Evolutionary conservation across 331 rosid genomes (phyloP), one percentile per base, ranked within the genome.

Genomic region (Quercus phellos): DNA sequence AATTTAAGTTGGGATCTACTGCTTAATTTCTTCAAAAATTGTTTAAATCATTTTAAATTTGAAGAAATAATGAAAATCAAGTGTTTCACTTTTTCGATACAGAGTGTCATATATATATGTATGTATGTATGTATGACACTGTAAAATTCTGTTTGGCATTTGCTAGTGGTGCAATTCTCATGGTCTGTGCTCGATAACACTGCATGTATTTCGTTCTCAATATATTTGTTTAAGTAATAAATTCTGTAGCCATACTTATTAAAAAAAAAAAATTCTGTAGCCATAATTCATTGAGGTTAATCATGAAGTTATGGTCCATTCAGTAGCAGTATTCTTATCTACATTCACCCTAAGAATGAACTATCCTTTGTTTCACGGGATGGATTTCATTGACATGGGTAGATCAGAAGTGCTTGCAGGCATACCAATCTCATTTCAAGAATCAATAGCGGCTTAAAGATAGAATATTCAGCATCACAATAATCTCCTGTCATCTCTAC

Each of bases 11-110:
- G 73, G 67, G 64, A 61, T 70, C 50, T 29, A 46, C 26, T 21
- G 56, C 56, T 58, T 32, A 42, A 42, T 43, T 67, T 54, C 63
- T 54, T 21, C 78, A 70, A 68, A 59, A 77, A 66, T 66, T 32
- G 43, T 66, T 66, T 14, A 30, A 18, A 32, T 66, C 5, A 34
- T 32, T 18, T 6, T 66, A 7, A 32, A 66, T 2, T 66, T 11
- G 5, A 32, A 1, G 34, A 66, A 34, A 18, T 2, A 34, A 30
- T 61, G 14, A 18, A 34, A 6, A 18, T 32, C 0, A 3, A 66
- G 24, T 6, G 46, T 3, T 30, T 46, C 53, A 46, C 53, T 46
- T 13, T 46, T 66, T 66, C 1, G n/a, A 1, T 34, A n/a, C 3
- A 9, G 2, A 3, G 17, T 63, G 69, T 27, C 30, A 11, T 17